Evolutionary conservation across 2,329 filamentous ascomycete genomes (phyloP), one percentile per base, ranked within the genome.

Genomic region (Exophiala viscosa): DNA sequence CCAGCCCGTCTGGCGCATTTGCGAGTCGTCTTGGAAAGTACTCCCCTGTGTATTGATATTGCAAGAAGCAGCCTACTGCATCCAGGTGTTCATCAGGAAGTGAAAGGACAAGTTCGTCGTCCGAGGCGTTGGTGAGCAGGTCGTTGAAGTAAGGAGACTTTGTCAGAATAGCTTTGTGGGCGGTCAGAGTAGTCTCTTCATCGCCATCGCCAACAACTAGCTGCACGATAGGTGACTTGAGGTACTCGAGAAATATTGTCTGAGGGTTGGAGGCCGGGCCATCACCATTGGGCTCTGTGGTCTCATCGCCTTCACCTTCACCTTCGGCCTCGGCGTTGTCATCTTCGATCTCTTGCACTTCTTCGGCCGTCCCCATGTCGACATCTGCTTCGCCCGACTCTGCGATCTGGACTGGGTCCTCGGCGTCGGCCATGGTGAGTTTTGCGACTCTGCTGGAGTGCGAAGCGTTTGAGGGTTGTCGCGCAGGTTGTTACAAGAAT

Each of bases 41-140:
- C 72, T 95, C 88, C 67, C 81, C 81, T 1, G 87, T 91, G 72
- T 95, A 95, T 47, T 92, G 82, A 68, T 83, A 95, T 69, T 93
- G 87, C 62, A 93, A 80, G 62, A 91, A 88, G 68, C 84, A 89
- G 55, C 86, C 85, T 50, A 89, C 84, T 17, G 88, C 85, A 59
- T 89, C 85, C 41, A 88, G 70, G 62, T 89, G 80, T 62, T 89
- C 86, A 59, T 79, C 72, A 1, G 76, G 66, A 18, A 95, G 84
- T 53, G 85, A 74, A 55, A 96, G 84, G 5, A 17, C 17, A 11
- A 54, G 52, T 3, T 48, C 28, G 15, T 55, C 52, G 7, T 50
- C 51, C 35, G 59, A 51, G 7, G 42, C 33, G 9, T 13, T 11
- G 10, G 49, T 42, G 14, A 60, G 49, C 9, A 32, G 44, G 5